Conservation (phyloP, 2,329 filamentous ascomycete genomes). For the Dothiorella sarmentorum region DNA sequence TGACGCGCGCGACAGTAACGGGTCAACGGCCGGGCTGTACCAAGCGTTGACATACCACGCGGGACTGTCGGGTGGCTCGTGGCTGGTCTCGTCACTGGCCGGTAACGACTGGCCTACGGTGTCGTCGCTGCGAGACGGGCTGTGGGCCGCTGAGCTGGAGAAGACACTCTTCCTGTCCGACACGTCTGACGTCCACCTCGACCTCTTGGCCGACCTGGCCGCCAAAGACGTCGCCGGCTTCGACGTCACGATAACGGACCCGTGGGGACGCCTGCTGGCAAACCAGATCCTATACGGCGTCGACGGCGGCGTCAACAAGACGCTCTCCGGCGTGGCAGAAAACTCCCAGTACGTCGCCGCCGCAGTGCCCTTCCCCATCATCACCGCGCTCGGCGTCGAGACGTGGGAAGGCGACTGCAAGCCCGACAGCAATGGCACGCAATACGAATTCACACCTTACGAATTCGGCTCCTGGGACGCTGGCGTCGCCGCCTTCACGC, state of each 20-base stretch:
- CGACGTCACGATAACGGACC: constrained; percentile 40
- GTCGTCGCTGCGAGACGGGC: constrained; percentile 35
- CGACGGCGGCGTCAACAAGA: constrained; percentile 37
- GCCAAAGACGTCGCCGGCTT: constrained; percentile 40
- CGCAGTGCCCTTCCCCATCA: constrained; percentile 45
- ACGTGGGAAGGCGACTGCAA: constrained; percentile 35
- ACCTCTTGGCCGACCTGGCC: constrained; percentile 33
- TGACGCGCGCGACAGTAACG: constrained; percentile 42
- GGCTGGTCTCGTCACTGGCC: constrained; percentile 45
- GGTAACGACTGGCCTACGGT: constrained; percentile 49
- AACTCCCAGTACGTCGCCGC: constrained; percentile 40
- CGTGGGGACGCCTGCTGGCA: constrained; percentile 40
- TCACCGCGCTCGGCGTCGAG: constrained; percentile 34
- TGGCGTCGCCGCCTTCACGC: constrained; percentile 58
- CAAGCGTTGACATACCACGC: constrained; percentile 47
- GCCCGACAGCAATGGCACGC: constrained; percentile 51
- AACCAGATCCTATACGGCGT: constrained; percentile 39
- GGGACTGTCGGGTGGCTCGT: constrained; percentile 46
- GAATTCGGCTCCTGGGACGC: constrained; percentile 65
- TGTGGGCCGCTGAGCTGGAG: constrained; percentile 42
- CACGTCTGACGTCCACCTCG: constrained; percentile 29
- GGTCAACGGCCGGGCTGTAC: constrained; percentile 40
- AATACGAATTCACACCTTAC: constrained; percentile 64
- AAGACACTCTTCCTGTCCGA: constrained; percentile 38
- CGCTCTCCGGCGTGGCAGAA: constrained; percentile 33